Evolutionary conservation across 768 basidiomycete species (phyloP), one percentile per base, ranked within the genome.

Genomic region (Scleroderma citrinum): DNA sequence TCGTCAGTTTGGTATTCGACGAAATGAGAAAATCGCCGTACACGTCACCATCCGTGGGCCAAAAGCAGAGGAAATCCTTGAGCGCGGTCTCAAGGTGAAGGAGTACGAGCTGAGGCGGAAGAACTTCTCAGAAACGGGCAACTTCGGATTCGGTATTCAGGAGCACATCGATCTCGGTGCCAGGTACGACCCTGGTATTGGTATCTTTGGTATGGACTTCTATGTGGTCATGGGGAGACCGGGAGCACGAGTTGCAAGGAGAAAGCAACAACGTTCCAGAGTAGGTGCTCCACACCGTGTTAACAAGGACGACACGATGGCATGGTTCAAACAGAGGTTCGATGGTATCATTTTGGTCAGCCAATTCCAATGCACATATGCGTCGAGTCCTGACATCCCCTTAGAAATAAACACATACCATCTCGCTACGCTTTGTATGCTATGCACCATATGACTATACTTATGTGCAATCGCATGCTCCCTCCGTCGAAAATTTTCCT

Each of bases 181-280:
- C 62, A 84, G 95, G 66, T 99, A 99, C 75, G 95, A 99, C 71
- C 95, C 95, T 54, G 79, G 81, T 64, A 97, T 99, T 64, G 95
- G 95, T 83, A 97, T 98, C 71, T 97, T 97, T 68, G 95, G 95
- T 58, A 97, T 97, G 95, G 95, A 99, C 76, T 98, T 99, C 76
- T 94, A 84, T 66, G 87, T 90, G 58, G 92, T 95, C 52, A 95
- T 99, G 93, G 93, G 92, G 59, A 84, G 95, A 61, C 92, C 94
- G 45, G 95, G 95, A 59, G 82, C 76, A 61, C 88, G 94, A 53
- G 90, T 99, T 38, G 84, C 94, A 59, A 81, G 81, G 75, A 77
- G 94, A 74, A 96, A 87, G 76, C 82, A 87, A 71, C 85, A 84
- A 75, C 88, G 81, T 76, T 80, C 90, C 36, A 79, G 86, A 49